phyloP scores from a whole-genome alignment of 2,329 filamentous ascomycete species.

The Moelleriella libera region DNA sequence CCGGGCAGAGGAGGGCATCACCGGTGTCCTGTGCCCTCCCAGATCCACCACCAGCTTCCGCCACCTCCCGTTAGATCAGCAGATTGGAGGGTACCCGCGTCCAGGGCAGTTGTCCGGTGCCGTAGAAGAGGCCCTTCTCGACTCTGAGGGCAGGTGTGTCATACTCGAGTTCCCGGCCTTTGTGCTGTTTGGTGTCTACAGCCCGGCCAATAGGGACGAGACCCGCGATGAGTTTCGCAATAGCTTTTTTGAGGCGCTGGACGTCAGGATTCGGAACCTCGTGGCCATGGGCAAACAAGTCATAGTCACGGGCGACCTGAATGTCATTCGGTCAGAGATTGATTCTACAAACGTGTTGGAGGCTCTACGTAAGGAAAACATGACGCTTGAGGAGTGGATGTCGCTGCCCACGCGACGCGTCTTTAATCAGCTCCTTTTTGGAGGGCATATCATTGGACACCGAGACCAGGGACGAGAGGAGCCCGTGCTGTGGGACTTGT shows the following conservation, averaged over 20 bases:
- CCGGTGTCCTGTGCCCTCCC: conserved; percentile 63
- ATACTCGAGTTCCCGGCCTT: conserved; percentile 90
- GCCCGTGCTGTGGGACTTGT: conserved; percentile 71
- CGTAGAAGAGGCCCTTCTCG: conserved; percentile 59
- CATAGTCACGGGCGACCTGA: conserved; percentile 76
- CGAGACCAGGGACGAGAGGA: conserved; percentile 56
- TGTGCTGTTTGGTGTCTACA: conserved; percentile 84
- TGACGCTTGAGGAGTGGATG: conserved; percentile 59
- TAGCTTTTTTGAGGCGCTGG: conserved; percentile 66
- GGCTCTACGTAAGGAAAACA: conserved; percentile 52
- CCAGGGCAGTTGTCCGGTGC: conserved; percentile 47
- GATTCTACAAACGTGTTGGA: conserved; percentile 69
- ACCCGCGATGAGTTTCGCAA: conserved; percentile 69
- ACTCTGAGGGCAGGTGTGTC: conserved; percentile 85
- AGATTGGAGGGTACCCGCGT: conserved; percentile 81
- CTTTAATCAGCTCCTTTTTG: conserved; percentile 74
- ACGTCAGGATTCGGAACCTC: conserved; percentile 75
- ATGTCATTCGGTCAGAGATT: conserved; percentile 54
- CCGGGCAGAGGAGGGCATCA: conserved; percentile 85
- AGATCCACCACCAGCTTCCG: conserved; percentile 57
- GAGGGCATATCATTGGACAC: conserved; percentile 51
- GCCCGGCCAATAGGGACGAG: conserved; percentile 79
- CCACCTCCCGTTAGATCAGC: conserved; percentile 56
- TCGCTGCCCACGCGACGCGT: conserved; percentile 58
- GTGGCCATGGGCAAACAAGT: conserved; percentile 69